Base-by-base conservation (phyloP, 306 rosid genomes). In the Mimosa pudica region DNA sequence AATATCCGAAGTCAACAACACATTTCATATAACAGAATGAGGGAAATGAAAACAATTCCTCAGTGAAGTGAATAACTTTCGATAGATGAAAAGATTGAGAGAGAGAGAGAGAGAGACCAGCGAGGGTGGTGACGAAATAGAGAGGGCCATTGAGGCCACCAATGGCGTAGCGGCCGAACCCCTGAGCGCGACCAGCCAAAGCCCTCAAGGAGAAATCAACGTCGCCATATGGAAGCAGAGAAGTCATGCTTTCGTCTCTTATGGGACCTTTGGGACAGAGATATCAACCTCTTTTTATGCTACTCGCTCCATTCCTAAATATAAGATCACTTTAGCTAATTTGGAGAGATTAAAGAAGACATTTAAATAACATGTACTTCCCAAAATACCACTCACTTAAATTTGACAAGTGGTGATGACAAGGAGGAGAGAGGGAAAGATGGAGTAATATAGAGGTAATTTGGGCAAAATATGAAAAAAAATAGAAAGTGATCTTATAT, bases 71-170 rank as follows among this genome's bases (percentile, higher is more conserved):
- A 52, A 61, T n/a, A 68, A 68, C 9, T 68, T 42, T 42, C 35
- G n/a, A 64, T 57, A 46, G 73, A 38, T 32, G 14, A 36, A 44
- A 16, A 20, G 18, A 57, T 7, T 55, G 20, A 17, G 42, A 35
- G 57, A 30, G 4, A 10, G 36, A 20, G 4, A 66, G 58, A 46
- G n/a, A 66, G 30, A 24, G 30, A 81, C 93, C 93, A 79, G 92
- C 78, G 62, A 92, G 88, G 49, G 89, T 71, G 78, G 90, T 87
- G 79, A 92, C 92, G 18, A 13, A 61, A 83, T 87, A 92, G 78
- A 92, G 65, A 17, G 82, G 46, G 12, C 97, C 92, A 68, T 84
- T 48, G 20, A 88, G 87, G 35, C 92, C 97, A 13, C 97, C 97
- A 9, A 88, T 71, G 69, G 97, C 44, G 57, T 24, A 52, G 74